A percentile compares a stretch with the other conserved stretches of the same genome.
phyloP scores from a whole-genome alignment of 805 yeast species.

The Isabelozyma rhagii region DNA sequence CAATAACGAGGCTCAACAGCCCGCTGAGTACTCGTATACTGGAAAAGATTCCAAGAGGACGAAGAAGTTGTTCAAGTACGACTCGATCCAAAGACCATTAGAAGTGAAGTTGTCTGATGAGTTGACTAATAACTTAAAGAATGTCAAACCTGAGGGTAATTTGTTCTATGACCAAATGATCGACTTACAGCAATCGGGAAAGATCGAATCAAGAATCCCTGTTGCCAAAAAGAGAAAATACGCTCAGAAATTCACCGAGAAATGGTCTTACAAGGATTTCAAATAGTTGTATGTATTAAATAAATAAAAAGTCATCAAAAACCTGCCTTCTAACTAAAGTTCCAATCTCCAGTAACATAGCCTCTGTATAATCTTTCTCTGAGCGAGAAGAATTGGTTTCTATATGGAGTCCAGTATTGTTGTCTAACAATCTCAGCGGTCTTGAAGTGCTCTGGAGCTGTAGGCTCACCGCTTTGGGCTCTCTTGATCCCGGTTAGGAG shows the following conservation, averaged over 20 bases:
- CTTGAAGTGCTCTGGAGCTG: conserved; percentile 76
- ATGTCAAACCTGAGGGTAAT: conserved; percentile 88
- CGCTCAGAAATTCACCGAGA: conserved; percentile 77
- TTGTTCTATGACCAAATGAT: conserved; percentile 78
- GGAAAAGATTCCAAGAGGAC: conserved; percentile 22
- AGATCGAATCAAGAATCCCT: conserved; percentile 79
- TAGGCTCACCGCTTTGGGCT: conserved; percentile 62
- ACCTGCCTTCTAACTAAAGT: conserved; percentile 15
- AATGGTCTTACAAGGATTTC: conserved; percentile 91
- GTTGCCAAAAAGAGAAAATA: conserved; percentile 64
- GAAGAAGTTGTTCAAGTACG: conserved; percentile 42
- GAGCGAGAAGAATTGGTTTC: conserved; percentile 43
- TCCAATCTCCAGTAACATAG: conserved; percentile 44
- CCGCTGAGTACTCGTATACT: conserved; percentile 23
- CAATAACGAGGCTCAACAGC: conserved; percentile 19
- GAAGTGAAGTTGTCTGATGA: conserved; percentile 89
- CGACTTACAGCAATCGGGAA: conserved; percentile 78
- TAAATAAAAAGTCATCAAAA: not conserved
- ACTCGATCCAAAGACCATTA: conserved; percentile 40
- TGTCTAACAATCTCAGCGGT: conserved; percentile 36
- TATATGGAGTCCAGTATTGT: conserved; percentile 45
- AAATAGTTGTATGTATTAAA: conserved; percentile 34
- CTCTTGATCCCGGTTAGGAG: conserved; percentile 72
- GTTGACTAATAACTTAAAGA: conserved; percentile 77
- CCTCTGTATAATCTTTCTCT: conserved; percentile 48